Evolutionary conservation across 768 basidiomycete genomes (phyloP).

Genomic region (Rhodotorula toruloides): DNA sequence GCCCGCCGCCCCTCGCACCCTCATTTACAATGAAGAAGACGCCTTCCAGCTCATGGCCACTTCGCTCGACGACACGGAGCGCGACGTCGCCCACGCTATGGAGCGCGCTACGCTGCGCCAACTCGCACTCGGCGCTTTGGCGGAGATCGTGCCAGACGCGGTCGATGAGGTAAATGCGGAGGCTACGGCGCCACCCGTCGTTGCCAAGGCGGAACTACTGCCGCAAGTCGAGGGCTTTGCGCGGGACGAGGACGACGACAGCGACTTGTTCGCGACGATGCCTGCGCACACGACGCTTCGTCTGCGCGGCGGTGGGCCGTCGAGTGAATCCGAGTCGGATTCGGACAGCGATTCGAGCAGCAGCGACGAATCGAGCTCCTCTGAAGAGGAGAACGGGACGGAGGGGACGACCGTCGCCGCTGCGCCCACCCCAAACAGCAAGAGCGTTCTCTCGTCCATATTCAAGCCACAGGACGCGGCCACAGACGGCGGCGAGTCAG

Average conservation of each 20-base stretch:
- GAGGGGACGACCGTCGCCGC: neutral
- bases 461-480: slow-evolving; percentile 11
- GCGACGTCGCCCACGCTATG: neutral
- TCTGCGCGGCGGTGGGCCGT: slow-evolving; percentile 23
- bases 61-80: slow-evolving; percentile 15
- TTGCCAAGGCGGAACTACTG: neutral
- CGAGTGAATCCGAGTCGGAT: neutral
- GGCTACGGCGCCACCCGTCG: neutral
- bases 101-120: slow-evolving; percentile 9
- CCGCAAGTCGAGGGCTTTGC: slow-evolving; percentile 37
- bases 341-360: neutral
- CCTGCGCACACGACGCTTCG: no score
- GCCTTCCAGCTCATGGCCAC: slow-evolving; percentile 24
- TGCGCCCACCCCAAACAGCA: neutral
- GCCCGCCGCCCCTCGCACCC: slow-evolving; percentile 21
- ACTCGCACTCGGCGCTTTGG: slow-evolving; percentile 15
- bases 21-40: slow-evolving; percentile 39
- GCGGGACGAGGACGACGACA: slow-evolving; percentile 18
- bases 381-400: neutral
- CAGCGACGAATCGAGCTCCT: slow-evolving; percentile 5
- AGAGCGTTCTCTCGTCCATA: slow-evolving; percentile 34
- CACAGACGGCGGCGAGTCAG: neutral
- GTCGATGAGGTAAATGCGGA: neutral
- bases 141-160: neutral
- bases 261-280: slow-evolving; percentile 12